Evolutionary conservation across 73 alveolate species (phyloP).

Genomic region (Paramecium octaurelia): DNA sequence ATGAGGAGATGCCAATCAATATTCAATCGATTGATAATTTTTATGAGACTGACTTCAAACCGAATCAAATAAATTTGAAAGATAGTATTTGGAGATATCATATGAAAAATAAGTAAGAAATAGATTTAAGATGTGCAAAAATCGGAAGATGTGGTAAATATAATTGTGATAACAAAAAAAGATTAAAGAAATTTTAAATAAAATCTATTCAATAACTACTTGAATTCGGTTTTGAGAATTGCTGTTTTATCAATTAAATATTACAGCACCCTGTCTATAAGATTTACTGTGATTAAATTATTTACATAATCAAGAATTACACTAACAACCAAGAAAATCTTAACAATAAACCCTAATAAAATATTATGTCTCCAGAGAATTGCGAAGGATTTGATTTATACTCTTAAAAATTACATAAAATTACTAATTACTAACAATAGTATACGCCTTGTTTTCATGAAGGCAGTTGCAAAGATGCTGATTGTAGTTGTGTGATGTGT

Average conservation of each 20-base stretch:
- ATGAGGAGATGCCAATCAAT: not conserved
- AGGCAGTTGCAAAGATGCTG: not conserved
- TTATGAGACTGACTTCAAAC: not conserved
- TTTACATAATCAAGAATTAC: not conserved
- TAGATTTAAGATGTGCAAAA: not conserved
- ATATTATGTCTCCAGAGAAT: not conserved
- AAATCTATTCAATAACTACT: not conserved
- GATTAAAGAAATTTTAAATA: not conserved
- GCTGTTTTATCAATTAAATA: not conserved
- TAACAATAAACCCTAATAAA: not conserved
- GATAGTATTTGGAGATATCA: not conserved
- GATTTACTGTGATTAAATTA: not conserved
- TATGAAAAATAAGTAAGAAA: not conserved
- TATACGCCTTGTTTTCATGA: not conserved
- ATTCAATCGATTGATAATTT: not conserved
- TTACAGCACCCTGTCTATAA: not conserved
- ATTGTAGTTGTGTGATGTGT: not conserved
- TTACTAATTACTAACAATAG: not conserved
- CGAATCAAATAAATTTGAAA: not conserved
- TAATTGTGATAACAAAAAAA: not conserved
- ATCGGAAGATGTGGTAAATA: not conserved
- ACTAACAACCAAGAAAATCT: not conserved
- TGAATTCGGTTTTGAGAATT: not conserved
- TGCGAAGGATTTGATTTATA: not conserved
- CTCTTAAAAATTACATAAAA: not conserved